These are phyloP conservation scores for Maudiozyma saulgeensis DNA, from an alignment of 805 yeast genomes.

Conservation along the genomic window DNA sequence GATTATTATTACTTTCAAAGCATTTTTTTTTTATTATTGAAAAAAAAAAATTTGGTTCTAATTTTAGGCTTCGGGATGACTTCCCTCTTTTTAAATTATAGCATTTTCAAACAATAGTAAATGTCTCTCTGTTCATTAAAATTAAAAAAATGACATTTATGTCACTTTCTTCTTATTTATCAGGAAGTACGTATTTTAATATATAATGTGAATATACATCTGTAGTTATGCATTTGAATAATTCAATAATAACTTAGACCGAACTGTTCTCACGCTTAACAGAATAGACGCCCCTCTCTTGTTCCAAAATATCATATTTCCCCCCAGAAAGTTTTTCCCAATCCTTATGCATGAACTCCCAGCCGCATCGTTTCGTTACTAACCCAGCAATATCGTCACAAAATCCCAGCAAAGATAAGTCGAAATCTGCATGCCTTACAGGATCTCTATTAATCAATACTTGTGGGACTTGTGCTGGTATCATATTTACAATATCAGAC, in stretches of 20 bases:
- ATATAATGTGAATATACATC: background rate
- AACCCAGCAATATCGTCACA: slow-evolving; percentile 76
- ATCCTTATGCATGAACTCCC: slow-evolving; percentile 51
- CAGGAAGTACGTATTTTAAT: background rate
- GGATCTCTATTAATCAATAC: slow-evolving; percentile 70
- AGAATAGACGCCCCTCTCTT: slow-evolving; percentile 24
- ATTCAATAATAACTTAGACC: background rate
- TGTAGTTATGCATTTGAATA: background rate
- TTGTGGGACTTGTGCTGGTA: slow-evolving; percentile 65
- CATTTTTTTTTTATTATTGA: no score
- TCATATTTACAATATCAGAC: slow-evolving; percentile 65
- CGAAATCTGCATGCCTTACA: slow-evolving; percentile 68
- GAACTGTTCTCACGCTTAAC: slow-evolving; percentile 12
- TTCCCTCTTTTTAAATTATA: no score
- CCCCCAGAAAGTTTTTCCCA: slow-evolving; percentile 27
- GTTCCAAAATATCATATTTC: slow-evolving; percentile 15
- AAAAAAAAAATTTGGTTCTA: no score
- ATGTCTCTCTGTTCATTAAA: no score
- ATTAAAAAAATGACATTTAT: no score
- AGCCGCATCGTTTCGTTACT: slow-evolving; percentile 45
- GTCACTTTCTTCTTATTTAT: no score
- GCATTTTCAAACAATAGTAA: no score
- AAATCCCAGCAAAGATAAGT: slow-evolving; percentile 62
- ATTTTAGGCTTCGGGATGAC: no score
- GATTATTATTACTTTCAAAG: no score